Evolutionary conservation across 352 stramenopile genomes (phyloP), one percentile per base, ranked within the genome.

Genomic region (Phytophthora meadii): DNA sequence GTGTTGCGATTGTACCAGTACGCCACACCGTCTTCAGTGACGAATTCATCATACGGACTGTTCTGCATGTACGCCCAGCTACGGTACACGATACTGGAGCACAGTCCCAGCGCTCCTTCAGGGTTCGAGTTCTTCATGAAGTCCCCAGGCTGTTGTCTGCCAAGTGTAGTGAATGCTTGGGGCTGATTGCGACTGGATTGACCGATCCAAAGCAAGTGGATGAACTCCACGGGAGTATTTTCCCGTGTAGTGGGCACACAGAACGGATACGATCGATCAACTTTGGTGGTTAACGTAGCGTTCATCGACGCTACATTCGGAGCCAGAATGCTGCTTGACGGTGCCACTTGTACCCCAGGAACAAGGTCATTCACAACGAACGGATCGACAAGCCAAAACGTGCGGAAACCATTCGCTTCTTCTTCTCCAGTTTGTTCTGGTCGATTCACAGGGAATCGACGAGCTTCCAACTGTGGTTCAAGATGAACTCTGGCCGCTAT

Each of bases 181-280:
- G 93, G 79, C 69, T 98, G 93, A 57, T 97, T 97, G 42, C 83
- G 78, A 56, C 84, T 96, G 50, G 84, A 94, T 52, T 93, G 86
- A 7, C 89, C 88, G 42, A 95, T 87, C 64, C 93, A 94, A 0
- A 98, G 80, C 39, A 98, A 62, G 61, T 98, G 90, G 46, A 97
- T 97, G 53, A 94, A 97, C 81, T 98, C 93, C 9, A 97, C 82
- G 5, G 90, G 94, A 5, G 92, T 97, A 69, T 97, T 98, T 57
- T 92, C 86, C 19, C 91, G 81, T 9, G 91, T 98, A 12, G 91
- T 97, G 10, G 94, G 81, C 49, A 97, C 81, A 57, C 93, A 98
- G 55, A 98, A 98, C 19, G 92, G 93, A 60, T 98, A 98, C 9
- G 76, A 88, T 1, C 81, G 78, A 53, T 98, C 93, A 3, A 88